Conservation (phyloP, 2,329 filamentous ascomycete species). For the Aureobasidium sp. region DNA sequence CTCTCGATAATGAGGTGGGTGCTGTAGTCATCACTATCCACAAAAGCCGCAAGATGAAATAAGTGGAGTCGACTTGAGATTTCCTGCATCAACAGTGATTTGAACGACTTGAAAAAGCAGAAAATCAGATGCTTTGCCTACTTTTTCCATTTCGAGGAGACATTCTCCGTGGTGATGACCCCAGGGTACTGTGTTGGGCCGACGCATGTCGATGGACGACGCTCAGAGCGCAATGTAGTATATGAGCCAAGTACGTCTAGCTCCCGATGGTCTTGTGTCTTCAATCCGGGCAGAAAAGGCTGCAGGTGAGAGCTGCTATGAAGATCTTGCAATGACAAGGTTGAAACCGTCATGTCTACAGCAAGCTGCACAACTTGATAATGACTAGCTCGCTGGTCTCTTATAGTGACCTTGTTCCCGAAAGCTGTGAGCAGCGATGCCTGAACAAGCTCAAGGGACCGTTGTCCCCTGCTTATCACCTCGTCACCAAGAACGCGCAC, state of each 20-base stretch:
- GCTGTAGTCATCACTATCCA: slow-evolving; percentile 20
- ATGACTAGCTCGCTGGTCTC: not conserved
- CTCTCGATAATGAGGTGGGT: slow-evolving; percentile 20
- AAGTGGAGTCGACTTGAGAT: slow-evolving; percentile 21
- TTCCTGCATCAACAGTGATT: slow-evolving; percentile 23
- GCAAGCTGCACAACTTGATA: slow-evolving; percentile 5
- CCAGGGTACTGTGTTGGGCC: slow-evolving; percentile 20
- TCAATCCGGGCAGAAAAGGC: not conserved
- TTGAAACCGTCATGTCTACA: slow-evolving; percentile 1
- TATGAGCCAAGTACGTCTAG: slow-evolving; percentile 20
- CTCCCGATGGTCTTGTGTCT: slow-evolving; percentile 5
- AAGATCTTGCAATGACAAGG: not conserved
- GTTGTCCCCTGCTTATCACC: slow-evolving; percentile 1
- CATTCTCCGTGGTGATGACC: slow-evolving; percentile 21
- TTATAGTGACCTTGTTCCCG: not conserved
- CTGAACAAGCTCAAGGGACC: slow-evolving; percentile 2
- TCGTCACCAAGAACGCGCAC: not conserved
- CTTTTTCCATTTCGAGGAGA: slow-evolving; percentile 20
- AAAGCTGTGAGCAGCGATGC: not conserved
- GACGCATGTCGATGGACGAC: slow-evolving; percentile 19
- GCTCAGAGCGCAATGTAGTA: slow-evolving; percentile 18
- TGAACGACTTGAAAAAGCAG: slow-evolving; percentile 24
- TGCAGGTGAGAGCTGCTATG: not conserved
- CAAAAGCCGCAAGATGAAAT: slow-evolving; percentile 13
- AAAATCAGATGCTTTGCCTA: slow-evolving; percentile 17